Conservation (phyloP, 2,329 filamentous ascomycete genomes). For the Alternaria arborescens region DNA sequence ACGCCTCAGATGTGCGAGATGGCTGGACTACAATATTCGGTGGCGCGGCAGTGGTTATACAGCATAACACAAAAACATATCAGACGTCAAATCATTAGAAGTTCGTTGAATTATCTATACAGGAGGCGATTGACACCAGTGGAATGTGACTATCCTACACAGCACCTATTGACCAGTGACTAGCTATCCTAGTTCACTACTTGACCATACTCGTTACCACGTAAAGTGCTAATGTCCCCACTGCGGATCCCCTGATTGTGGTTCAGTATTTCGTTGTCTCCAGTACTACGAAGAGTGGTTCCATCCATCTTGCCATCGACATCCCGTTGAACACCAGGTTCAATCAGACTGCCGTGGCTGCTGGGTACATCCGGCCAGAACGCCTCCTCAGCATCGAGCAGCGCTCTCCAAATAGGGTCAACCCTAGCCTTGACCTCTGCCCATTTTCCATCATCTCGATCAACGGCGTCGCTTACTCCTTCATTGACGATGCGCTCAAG, state of each 20-base stretch:
- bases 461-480: conserved; percentile 33
- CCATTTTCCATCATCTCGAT: conserved; percentile 30
- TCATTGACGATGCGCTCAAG: conserved; percentile 66
- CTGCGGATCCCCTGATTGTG: conserved; percentile 5
- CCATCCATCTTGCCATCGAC: conserved; percentile 16
- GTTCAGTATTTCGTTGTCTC: conserved; percentile 6
- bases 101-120: neutral
- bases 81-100: neutral
- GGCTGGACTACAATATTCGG: neutral
- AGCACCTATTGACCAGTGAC: neutral
- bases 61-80: neutral
- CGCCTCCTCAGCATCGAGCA: conserved; percentile 45
- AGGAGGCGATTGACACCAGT: neutral
- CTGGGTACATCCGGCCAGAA: conserved; percentile 42
- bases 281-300: conserved; percentile 12
- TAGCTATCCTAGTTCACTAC: neutral
- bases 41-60: neutral
- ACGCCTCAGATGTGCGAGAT: neutral
- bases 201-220: conserved; percentile 2
- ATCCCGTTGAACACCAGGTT: conserved; percentile 9
- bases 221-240: conserved; percentile 3
- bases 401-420: conserved; percentile 34
- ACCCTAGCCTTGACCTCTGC: conserved; percentile 33
- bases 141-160: neutral
- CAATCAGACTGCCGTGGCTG: conserved; percentile 8